Percentiles rank a stretch among this genome's conserved stretches.
Conservation (phyloP, 768 basidiomycete genomes). For the Suillus subalutaceus region DNA sequence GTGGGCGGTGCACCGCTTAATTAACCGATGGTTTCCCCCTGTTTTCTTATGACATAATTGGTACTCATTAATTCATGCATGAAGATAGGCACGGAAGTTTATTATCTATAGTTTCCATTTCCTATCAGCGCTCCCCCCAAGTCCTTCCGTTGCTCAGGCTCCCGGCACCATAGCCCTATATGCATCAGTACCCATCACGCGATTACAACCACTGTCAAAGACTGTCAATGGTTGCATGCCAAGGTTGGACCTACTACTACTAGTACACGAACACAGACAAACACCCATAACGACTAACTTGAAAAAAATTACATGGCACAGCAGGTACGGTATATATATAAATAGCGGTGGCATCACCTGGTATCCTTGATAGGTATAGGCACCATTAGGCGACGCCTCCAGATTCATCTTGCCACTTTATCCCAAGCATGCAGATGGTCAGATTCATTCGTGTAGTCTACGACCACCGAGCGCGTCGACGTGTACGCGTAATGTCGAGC, state of each 20-base stretch:
- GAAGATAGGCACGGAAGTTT: background rate
- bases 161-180: background rate
- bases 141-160: background rate
- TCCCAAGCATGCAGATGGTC: conserved; percentile 18
- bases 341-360: background rate
- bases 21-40: background rate
- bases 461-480: conserved; percentile 31
- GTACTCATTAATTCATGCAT: background rate
- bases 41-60: background rate
- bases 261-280: background rate
- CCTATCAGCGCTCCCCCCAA: too few relatives aligned
- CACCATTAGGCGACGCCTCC: background rate
- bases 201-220: background rate
- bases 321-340: background rate
- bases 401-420: conserved; percentile 14
- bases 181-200: background rate
- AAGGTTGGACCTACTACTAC: background rate
- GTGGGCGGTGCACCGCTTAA: too few relatives aligned
- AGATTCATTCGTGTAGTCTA: conserved; percentile 24
- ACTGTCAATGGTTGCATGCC: background rate
- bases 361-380: background rate
- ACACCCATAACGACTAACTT: background rate
- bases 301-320: background rate
- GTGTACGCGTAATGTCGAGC: conserved; percentile 33
- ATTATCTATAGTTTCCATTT: background rate